Percentiles rank a stretch among this genome's conserved stretches.
Evolutionary conservation across 352 stramenopile species (phyloP).

Genomic region (Phytophthora ramorum): DNA sequence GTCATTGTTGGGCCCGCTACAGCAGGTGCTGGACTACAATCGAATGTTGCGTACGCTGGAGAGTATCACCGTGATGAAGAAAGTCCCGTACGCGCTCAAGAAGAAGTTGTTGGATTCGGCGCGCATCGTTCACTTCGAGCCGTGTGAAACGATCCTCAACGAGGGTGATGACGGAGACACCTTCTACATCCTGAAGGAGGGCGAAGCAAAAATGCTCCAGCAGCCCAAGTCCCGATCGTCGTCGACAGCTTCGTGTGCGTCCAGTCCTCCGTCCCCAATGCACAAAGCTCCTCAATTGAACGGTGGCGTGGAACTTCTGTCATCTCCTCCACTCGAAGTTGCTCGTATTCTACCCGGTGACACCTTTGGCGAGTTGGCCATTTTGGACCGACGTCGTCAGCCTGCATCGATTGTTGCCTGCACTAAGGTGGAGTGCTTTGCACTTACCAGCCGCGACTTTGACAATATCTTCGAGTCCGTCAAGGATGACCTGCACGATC

Average conservation of each 20-base stretch:
- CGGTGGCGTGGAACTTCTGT: neutral
- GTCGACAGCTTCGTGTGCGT: constrained; percentile 13
- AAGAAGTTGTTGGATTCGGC: constrained; percentile 53
- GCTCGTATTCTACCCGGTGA: constrained; percentile 55
- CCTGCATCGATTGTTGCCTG: constrained; percentile 70
- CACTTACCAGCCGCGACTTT: constrained; percentile 73
- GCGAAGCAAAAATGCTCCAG: constrained; percentile 52
- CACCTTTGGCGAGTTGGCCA: constrained; percentile 71
- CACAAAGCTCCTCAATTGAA: constrained; percentile 15
- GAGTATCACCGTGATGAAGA: constrained; percentile 63
- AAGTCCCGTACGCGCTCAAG: constrained; percentile 44
- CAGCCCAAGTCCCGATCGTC: constrained; percentile 34
- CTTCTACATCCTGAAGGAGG: constrained; percentile 71
- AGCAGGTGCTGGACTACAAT: constrained; percentile 85
- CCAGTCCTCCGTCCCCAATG: constrained; percentile 21
- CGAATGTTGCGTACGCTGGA: constrained; percentile 58
- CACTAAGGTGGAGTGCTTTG: constrained; percentile 73
- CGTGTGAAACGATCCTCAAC: constrained; percentile 48
- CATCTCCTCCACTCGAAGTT: constrained; percentile 34
- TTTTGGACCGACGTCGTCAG: constrained; percentile 59
- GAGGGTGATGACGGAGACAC: constrained; percentile 59
- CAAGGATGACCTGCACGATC: constrained; percentile 40
- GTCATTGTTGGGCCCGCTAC: constrained; percentile 89
- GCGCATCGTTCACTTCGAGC: constrained; percentile 48
- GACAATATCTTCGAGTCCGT: constrained; percentile 51